Evolutionary conservation across 306 rosid genomes (phyloP).

Genomic region (Clitoria ternatea): DNA sequence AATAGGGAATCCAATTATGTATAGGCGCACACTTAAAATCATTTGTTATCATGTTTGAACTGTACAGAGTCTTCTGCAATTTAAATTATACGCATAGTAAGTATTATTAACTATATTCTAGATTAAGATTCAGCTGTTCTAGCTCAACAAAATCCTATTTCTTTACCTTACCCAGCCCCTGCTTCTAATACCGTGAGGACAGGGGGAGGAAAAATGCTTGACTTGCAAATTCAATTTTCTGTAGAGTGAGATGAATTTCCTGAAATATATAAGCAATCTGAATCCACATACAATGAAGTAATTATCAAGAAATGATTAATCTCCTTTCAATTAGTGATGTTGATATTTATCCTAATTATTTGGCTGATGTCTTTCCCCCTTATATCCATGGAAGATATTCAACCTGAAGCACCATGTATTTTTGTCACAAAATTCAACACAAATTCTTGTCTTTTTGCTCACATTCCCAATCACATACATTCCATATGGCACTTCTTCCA

Average conservation of each 20-base stretch:
- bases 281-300: background rate
- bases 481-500: background rate
- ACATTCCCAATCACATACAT: background rate
- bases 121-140: slow-evolving; percentile 2
- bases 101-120: background rate
- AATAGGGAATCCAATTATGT: background rate
- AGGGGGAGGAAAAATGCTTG: background rate
- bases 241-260: background rate
- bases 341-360: background rate
- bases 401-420: background rate
- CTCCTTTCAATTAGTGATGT: background rate
- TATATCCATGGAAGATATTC: background rate
- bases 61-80: background rate
- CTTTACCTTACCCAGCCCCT: background rate
- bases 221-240: background rate
- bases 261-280: background rate
- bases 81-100: background rate
- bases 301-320: background rate
- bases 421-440: background rate
- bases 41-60: slow-evolving; percentile 1
- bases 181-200: background rate
- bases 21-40: background rate
- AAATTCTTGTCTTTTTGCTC: background rate
- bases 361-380: background rate
- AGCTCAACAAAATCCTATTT: background rate